Evolutionary conservation across 371 early-diverging fungal species (phyloP).

Genomic region (Mucor saturninus): DNA sequence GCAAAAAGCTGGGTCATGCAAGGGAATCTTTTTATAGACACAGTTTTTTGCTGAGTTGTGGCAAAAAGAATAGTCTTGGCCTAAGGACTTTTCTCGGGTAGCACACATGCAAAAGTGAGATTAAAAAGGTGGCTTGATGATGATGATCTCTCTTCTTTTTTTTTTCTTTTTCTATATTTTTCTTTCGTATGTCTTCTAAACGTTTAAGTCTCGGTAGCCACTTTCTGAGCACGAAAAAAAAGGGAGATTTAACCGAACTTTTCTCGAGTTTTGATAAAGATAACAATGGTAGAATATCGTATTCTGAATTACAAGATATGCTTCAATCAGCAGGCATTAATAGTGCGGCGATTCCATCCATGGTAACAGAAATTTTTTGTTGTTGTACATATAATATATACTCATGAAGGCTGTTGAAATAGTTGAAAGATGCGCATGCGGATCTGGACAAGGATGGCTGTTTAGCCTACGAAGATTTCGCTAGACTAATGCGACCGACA

Average conservation of each 20-base stretch:
- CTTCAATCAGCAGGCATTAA: slow-evolving; percentile 36
- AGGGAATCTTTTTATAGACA: too few species aligned
- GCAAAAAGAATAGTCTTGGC: too few species aligned
- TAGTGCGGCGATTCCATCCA: slow-evolving; percentile 21
- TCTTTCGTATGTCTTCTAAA: slow-evolving; percentile 28
- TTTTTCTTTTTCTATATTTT: slow-evolving; percentile 22
- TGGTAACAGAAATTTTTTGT: slow-evolving; percentile 24
- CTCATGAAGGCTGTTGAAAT: not conserved
- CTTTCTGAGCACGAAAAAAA: slow-evolving; percentile 41
- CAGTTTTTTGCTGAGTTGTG: too few species aligned
- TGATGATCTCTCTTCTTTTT: slow-evolving; percentile 3
- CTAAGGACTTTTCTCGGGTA: too few species aligned
- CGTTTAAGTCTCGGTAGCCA: slow-evolving; percentile 44
- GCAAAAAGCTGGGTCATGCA: too few species aligned
- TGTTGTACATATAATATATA: too few species aligned
- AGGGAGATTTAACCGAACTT: slow-evolving; percentile 40
- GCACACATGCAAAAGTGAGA: not conserved
- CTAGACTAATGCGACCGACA: slow-evolving; percentile 47
- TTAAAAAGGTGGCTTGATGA: slow-evolving; percentile 3
- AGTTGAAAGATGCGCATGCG: slow-evolving; percentile 20
- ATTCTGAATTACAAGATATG: slow-evolving; percentile 36
- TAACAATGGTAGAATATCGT: slow-evolving; percentile 41
- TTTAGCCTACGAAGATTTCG: slow-evolving; percentile 48
- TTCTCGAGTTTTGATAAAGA: slow-evolving; percentile 48
- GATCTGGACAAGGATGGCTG: slow-evolving; percentile 21